Base-by-base conservation (phyloP, 2,329 filamentous ascomycete species). In the Fusarium agapanthi region DNA sequence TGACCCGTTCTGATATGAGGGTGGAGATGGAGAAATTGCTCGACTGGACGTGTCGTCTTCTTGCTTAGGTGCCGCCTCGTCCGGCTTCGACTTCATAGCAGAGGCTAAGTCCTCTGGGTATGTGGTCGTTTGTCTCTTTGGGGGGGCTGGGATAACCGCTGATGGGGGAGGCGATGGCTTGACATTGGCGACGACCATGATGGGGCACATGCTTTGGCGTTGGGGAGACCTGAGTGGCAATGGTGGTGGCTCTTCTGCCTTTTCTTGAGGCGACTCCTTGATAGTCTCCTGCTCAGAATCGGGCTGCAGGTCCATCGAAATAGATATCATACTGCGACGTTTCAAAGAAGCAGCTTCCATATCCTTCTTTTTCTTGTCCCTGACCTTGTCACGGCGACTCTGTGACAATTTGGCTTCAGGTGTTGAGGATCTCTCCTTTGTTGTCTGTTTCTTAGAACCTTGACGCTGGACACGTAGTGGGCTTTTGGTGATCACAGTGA, bases 141-240 rank as follows among this genome's bases (percentile, higher is more conserved):
- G 37, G n/a, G 41, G 30, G 14, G 48, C 43, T 15, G 59, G 37
- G 22, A 55, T 24, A 32, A 38, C 45, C 10, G 50, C 38, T n/a
- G 67, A 60, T 4, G 67, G 67, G 10, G 69, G 61, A 20, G 76
- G 71, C 3, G 75, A 78, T 18, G 82, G 83, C 28, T 81, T 68
- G n/a, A 84, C 71, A 30, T 83, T 77, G 20, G 79, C 78, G 4
- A 84, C 81, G 6, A 83, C 82, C 79, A 85, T 82, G 45, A 86
- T 80, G 38, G 80, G 76, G 32, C 78, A 80, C 28, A 84, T 73
- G 10, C 77, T 79, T 24, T 70, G 74, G 22, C 67, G 64, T 34
- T 65, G 67, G 1, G 68, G 73, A 9, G 72, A 76, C 32, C 65
- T 71, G 7, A 70, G 30, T 16, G 67, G 68, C 11, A 72, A 30